phyloP scores from a whole-genome alignment of 805 yeast genomes.

The Kodamaea jinghongensis region DNA sequence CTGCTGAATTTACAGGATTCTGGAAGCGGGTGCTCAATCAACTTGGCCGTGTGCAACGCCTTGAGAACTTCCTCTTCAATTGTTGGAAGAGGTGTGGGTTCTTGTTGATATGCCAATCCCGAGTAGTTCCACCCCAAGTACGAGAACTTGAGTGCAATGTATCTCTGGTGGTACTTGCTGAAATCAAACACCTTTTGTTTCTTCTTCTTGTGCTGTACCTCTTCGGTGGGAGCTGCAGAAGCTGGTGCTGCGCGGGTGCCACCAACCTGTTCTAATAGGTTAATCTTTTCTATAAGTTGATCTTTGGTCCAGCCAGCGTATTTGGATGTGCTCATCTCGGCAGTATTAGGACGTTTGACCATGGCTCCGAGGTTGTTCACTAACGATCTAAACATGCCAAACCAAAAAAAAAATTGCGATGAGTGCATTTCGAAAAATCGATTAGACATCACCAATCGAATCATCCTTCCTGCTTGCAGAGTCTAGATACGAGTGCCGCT shows the following conservation, averaged over 20 bases:
- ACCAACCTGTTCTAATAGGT: constrained; percentile 47
- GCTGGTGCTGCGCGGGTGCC: not conserved
- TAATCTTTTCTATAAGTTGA: constrained; percentile 57
- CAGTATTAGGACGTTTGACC: constrained; percentile 1
- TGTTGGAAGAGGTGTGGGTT: constrained; percentile 76
- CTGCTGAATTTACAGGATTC: constrained; percentile 71
- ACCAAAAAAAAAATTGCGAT: constrained; percentile 3
- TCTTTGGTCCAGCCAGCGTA: constrained; percentile 65
- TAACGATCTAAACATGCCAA: constrained; percentile 6
- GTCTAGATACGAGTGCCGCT: too few species aligned
- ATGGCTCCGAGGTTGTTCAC: constrained; percentile 5
- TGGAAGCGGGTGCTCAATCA: constrained; percentile 62
- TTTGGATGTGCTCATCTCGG: constrained; percentile 17
- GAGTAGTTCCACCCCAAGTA: constrained; percentile 94
- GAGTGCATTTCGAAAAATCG: constrained; percentile 1
- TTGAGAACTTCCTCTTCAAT: constrained; percentile 75
- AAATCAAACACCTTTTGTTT: constrained; percentile 59
- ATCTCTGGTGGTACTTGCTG: constrained; percentile 57
- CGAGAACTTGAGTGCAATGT: constrained; percentile 78
- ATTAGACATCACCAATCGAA: too few species aligned
- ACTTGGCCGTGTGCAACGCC: constrained; percentile 64
- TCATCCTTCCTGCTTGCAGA: too few species aligned
- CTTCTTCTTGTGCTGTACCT: constrained; percentile 12
- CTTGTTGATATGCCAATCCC: constrained; percentile 82
- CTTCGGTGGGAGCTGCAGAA: not conserved